A percentile compares a stretch with the other conserved stretches of the same genome.
phyloP scores from a whole-genome alignment of 139 green algal species.

The Spirogloea muscicola region DNA sequence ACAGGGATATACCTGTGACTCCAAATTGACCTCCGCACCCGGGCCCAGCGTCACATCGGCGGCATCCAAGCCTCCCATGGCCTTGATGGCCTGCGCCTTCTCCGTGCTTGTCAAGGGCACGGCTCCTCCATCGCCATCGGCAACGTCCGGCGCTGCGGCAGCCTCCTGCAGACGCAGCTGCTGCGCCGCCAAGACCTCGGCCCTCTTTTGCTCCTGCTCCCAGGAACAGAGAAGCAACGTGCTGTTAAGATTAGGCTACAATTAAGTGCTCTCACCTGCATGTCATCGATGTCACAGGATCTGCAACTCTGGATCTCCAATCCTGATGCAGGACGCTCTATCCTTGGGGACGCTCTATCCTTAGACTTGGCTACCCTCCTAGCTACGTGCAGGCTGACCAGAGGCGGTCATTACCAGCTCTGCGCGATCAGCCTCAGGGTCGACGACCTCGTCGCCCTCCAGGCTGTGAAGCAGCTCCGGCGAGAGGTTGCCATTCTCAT shows the following conservation, averaged over 20 bases:
- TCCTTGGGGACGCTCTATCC: no score
- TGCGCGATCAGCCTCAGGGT: slow-evolving; percentile 47
- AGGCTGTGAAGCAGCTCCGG: slow-evolving; percentile 9
- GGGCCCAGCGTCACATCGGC: slow-evolving; percentile 38
- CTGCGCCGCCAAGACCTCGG: slow-evolving; percentile 10
- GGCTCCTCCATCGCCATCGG: slow-evolving; percentile 3
- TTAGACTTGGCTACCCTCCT: no score
- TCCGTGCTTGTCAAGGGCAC: slow-evolving; percentile 15
- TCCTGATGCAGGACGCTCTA: no score
- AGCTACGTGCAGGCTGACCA: no score
- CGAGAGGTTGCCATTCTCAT: slow-evolving; percentile 29
- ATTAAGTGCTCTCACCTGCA: no score
- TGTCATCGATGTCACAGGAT: no score
- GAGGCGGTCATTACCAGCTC: no score
- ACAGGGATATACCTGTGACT: slow-evolving; percentile 65
- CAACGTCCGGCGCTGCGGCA: neutral
- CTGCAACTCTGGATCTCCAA: no score
- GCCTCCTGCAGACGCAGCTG: slow-evolving; percentile 46
- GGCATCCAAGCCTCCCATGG: slow-evolving; percentile 32
- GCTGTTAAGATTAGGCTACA: no score
- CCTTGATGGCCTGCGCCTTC: slow-evolving; percentile 42
- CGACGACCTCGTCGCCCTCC: slow-evolving; percentile 22
- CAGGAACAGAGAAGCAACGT: no score
- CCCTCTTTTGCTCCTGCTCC: slow-evolving; percentile 22
- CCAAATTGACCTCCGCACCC: slow-evolving; percentile 60